Base-by-base conservation (phyloP, 768 basidiomycete genomes). In the Leccinum subtestaceum region DNA sequence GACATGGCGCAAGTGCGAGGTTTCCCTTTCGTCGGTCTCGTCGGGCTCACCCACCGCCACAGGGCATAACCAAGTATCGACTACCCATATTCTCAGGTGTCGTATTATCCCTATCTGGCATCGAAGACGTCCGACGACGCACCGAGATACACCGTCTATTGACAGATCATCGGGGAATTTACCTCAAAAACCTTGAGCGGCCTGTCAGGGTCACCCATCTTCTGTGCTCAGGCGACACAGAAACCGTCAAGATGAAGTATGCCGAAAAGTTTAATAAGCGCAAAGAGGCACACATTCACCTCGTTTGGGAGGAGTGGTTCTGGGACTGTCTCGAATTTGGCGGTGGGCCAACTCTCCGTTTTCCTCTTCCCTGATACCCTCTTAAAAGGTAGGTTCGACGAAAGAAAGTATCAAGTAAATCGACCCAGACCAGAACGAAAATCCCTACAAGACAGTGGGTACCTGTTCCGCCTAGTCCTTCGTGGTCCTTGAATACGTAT, bases 281-380 rank as follows among this genome's bases (percentile, higher is more conserved):
- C 21, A 83, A 85, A 34, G 91, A 92, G 70, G 88, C 87, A 5
- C 79, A 82, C 48, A 93, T 94, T 31, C 78, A 82, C 54, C 76
- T 95, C 2, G 84, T 97, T 1, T 96, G 95, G 90, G 93, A 95
- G 67, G 94, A 96, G 61, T 98, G 95, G 95, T 89, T 97, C 57
- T 95, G 93, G 93, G 95, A 97, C 67, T 95, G 83, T 27, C 66
- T 95, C 2, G 84, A 87, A 46, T 91, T 84, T 67, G 85, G 85
- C 60, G 92, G 89, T 77, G 62, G 71, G 69, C 13, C 17, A 25
- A 34, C n/a, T 54, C 31, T 53, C 52, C n/a, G 50, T 55, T 47
- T 47, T 53, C 34, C 21, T 25, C 25, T 50, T 17, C 19, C 9
- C 32, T 32, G 25, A 55, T 49, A 15, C n/a, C 23, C 52, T 48